These are phyloP conservation scores for Limnomonas spitsbergensis DNA, from an alignment of 139 green algal genomes.

Conservation along the genomic window DNA sequence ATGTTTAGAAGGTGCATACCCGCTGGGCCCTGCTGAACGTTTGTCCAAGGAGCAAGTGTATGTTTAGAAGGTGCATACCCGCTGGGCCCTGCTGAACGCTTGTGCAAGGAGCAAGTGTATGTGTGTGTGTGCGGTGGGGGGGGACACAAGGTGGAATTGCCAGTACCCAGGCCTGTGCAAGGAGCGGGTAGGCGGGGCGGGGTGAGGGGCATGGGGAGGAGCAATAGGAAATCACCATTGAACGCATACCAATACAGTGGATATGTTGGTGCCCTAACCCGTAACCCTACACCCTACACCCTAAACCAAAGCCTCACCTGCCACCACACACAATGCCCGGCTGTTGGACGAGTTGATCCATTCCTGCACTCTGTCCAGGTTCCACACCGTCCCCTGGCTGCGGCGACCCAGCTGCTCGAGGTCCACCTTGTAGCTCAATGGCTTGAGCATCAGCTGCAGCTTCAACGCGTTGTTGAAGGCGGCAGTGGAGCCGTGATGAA, in stretches of 20 bases:
- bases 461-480: conserved; percentile 18
- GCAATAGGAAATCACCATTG: no score
- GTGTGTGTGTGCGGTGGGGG: no score
- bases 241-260: no score
- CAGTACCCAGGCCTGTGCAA: background rate
- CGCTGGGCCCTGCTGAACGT: no score
- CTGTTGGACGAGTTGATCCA: background rate
- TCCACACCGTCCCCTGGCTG: conserved; percentile 5
- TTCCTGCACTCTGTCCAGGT: background rate
- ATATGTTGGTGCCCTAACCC: no score
- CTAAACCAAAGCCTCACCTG: background rate
- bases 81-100: background rate
- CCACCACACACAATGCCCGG: conserved; percentile 2
- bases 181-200: no score
- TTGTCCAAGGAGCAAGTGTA: background rate
- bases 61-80: background rate
- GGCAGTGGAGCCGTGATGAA: background rate
- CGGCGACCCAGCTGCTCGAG: conserved; percentile 2
- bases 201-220: no score
- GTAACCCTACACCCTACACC: no score
- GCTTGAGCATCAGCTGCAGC: conserved; percentile 31
- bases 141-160: conserved; percentile 4
- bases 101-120: background rate
- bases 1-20: no score
- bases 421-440: conserved; percentile 25